Evolutionary conservation across 2,329 filamentous ascomycete genomes (phyloP), one percentile per base, ranked within the genome.

Genomic region (Talaromyces atroroseus): DNA sequence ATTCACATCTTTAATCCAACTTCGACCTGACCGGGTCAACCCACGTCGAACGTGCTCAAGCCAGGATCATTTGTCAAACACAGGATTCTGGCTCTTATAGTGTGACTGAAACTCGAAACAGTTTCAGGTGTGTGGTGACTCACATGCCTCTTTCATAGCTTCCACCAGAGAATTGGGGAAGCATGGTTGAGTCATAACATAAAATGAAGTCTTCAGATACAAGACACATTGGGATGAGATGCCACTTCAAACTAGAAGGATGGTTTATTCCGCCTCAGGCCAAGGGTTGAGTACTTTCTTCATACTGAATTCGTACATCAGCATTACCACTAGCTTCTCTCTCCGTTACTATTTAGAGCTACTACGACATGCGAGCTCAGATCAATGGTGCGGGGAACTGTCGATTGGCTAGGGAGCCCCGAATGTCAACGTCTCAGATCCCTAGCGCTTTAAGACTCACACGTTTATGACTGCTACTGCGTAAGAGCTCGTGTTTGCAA

Each of bases 381-480:
- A 49, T 54, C 45, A 8, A n/a, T 32, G 20, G 12, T 54, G 52
- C 52, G 45, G 52, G 24, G 52, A 54, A 12, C 23, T 32, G 45
- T 49, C 24, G 45, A 54, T 54, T 54, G 52, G 52, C 46, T 16
- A 16, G 36, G 42, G 45, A 48, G 42, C 52, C 32, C 40, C 45
- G n/a, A 45, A 14, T 26, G 21, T 24, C 32, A 23, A 18, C 14
- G 21, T 23, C 24, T 10, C 42, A 38, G 21, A 46, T 49, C 51
- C 55, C 55, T 57, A 49, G 55, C 55, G 55, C 55, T 57, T 29
- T 21, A 29, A 36, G 49, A 54, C 55, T 57, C 49, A 52, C 20
- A 8, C 36, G 21, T 50, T 24, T 46, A 21, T 34, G 50, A 45
- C 14, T n/a, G 44, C 11, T 45, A 7, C 26, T 34, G n/a, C 26